Percentiles rank a stretch among this genome's conserved stretches.
Evolutionary conservation across 345 rosid genomes (phyloP).

Genomic region (Gossypium herbaceum): DNA sequence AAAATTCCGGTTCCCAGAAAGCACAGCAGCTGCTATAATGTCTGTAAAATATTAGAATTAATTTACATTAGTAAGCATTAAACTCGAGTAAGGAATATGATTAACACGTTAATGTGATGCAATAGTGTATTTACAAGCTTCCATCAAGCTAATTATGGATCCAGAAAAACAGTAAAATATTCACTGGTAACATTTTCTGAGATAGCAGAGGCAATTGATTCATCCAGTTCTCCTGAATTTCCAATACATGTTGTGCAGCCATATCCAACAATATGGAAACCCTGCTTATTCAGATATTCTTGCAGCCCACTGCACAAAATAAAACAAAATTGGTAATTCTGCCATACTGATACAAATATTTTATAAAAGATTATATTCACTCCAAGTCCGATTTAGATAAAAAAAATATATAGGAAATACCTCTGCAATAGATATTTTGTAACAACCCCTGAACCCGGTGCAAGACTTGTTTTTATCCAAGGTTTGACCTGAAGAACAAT

Average conservation of each 20-base stretch:
- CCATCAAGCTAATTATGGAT: neutral
- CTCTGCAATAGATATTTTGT: slow-evolving; percentile 82
- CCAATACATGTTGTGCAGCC: slow-evolving; percentile 99
- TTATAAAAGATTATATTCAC: neutral
- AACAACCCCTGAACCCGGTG: slow-evolving; percentile 99
- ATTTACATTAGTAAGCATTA: slow-evolving; percentile 3
- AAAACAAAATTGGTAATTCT: slow-evolving; percentile 6
- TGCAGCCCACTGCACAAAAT: slow-evolving; percentile 77
- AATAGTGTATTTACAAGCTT: neutral
- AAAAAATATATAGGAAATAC: slow-evolving; percentile 25
- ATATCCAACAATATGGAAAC: slow-evolving; percentile 91
- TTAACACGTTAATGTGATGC: neutral
- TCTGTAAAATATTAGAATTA: slow-evolving; percentile 39
- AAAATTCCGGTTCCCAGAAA: slow-evolving; percentile 94
- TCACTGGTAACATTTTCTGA: slow-evolving; percentile 72
- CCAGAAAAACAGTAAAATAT: neutral
- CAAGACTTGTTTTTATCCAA: slow-evolving; percentile 99
- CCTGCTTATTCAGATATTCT: slow-evolving; percentile 78
- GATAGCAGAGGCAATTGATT: slow-evolving; percentile 88
- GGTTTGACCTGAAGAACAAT: slow-evolving; percentile 72
- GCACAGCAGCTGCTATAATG: slow-evolving; percentile 89
- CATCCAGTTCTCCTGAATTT: slow-evolving; percentile 93
- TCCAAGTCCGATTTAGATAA: neutral
- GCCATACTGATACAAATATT: neutral
- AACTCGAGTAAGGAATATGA: neutral